Percentiles rank a stretch among this genome's conserved stretches.
phyloP scores from a whole-genome alignment of 1,139 yeast genomes.

The Diutina sp. region DNA sequence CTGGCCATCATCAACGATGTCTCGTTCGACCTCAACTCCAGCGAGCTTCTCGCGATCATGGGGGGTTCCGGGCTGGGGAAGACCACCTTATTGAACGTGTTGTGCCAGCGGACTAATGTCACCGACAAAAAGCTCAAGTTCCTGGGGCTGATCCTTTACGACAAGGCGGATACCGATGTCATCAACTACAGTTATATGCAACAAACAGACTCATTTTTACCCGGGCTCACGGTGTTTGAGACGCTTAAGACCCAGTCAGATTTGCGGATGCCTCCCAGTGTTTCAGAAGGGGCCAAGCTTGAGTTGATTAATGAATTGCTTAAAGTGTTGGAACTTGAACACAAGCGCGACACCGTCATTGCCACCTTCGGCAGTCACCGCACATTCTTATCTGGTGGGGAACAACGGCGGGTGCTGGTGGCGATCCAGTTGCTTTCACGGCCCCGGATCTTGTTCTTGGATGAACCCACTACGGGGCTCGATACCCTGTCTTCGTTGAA shows the following conservation, averaged over 20 bases:
- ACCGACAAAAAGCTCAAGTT: constrained; percentile 17
- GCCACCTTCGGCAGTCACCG: constrained; percentile 37
- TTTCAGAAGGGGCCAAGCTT: constrained; percentile 26
- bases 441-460: constrained; percentile 67
- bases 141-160: constrained; percentile 36
- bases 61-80: constrained; percentile 94
- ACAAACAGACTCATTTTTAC: constrained; percentile 64
- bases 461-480: constrained; percentile 84
- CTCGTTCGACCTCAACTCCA: constrained; percentile 41
- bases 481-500: constrained; percentile 69
- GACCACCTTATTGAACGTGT: constrained; percentile 62
- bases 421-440: constrained; percentile 68
- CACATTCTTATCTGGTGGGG: constrained; percentile 70
- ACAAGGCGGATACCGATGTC: constrained; percentile 10
- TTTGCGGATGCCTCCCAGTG: constrained; percentile 36
- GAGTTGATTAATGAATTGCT: constrained; percentile 46
- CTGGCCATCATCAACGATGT: constrained; percentile 24
- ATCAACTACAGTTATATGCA: constrained; percentile 57
- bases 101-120: constrained; percentile 47
- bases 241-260: constrained; percentile 63
- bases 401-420: constrained; percentile 63
- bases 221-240: constrained; percentile 61
- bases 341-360: constrained; percentile 45
- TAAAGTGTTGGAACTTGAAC: constrained; percentile 46
- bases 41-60: constrained; percentile 72